Percentiles rank a stretch among this genome's conserved stretches.
Conservation (phyloP, 1,284 basidiomycete species). For the Fomitopsis pinicola region DNA sequence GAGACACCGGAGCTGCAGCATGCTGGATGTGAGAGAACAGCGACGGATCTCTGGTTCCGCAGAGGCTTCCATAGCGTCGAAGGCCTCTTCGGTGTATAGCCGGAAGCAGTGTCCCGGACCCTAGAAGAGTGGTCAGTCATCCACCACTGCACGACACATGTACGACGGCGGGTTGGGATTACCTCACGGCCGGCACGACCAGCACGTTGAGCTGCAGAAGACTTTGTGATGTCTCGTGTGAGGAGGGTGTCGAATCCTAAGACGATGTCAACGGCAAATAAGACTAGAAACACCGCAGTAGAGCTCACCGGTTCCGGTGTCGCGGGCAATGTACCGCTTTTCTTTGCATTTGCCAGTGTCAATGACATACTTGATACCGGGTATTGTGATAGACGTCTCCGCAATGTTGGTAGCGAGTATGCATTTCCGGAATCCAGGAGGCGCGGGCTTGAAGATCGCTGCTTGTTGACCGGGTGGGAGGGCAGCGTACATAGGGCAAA, state of each 20-base stretch:
- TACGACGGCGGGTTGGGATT: constrained; percentile 5
- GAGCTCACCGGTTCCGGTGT: constrained; percentile 59
- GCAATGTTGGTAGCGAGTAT: constrained; percentile 95
- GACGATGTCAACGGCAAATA: background rate
- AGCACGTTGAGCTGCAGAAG: constrained; percentile 81
- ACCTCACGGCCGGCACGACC: constrained; percentile 92
- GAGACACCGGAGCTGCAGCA: constrained; percentile 82
- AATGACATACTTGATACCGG: constrained; percentile 92
- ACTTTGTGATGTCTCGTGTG: constrained; percentile 84
- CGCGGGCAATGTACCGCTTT: constrained; percentile 75
- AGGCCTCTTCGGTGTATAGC: constrained; percentile 81
- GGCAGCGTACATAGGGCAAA: constrained; percentile 83
- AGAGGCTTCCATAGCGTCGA: constrained; percentile 59
- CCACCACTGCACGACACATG: background rate
- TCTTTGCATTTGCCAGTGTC: constrained; percentile 96
- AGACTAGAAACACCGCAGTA: background rate
- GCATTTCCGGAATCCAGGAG: constrained; percentile 77
- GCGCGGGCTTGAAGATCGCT: constrained; percentile 72
- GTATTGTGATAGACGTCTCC: constrained; percentile 98
- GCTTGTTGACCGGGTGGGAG: constrained; percentile 77
- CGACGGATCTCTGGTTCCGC: constrained; percentile 87
- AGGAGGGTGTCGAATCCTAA: constrained; percentile 83
- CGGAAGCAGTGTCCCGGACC: constrained; percentile 83
- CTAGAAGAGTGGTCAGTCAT: constrained; percentile 29
- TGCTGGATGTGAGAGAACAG: constrained; percentile 77